Conservation (phyloP, 2,329 filamentous ascomycete species). For the Botrytis fabae region DNA sequence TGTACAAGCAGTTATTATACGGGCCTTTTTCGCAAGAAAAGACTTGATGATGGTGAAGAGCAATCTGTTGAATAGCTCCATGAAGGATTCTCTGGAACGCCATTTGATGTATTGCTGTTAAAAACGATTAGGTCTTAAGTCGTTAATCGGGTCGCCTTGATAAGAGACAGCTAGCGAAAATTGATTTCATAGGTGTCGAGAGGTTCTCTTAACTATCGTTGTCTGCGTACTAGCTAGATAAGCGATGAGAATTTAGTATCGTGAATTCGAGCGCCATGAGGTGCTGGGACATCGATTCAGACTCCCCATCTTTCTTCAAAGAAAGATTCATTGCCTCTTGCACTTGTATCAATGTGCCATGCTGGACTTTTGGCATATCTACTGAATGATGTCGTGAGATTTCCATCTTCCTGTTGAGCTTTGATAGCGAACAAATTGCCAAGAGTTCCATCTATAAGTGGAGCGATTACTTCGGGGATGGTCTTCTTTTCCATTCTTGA, state of each 20-base stretch:
- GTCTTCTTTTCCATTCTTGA: conserved; percentile 34
- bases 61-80: background rate
- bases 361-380: conserved; percentile 30
- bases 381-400: conserved; percentile 30
- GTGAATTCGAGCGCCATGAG: background rate
- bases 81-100: background rate
- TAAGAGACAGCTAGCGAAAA: background rate
- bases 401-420: conserved; percentile 26
- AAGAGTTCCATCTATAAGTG: conserved; percentile 35
- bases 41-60: background rate
- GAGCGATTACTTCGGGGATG: conserved; percentile 29
- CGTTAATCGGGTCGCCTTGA: background rate
- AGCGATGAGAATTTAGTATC: background rate
- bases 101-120: background rate
- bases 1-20: conserved; percentile 8
- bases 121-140: background rate
- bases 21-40: conserved; percentile 5
- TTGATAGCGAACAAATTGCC: conserved; percentile 36
- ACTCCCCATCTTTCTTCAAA: conserved; percentile 40
- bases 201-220: background rate
- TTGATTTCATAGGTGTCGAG: background rate
- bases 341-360: conserved; percentile 34
- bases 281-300: background rate
- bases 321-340: conserved; percentile 34
- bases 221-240: background rate